Conservation (phyloP, 257 asterid species). For the Cinchona pubescens region DNA sequence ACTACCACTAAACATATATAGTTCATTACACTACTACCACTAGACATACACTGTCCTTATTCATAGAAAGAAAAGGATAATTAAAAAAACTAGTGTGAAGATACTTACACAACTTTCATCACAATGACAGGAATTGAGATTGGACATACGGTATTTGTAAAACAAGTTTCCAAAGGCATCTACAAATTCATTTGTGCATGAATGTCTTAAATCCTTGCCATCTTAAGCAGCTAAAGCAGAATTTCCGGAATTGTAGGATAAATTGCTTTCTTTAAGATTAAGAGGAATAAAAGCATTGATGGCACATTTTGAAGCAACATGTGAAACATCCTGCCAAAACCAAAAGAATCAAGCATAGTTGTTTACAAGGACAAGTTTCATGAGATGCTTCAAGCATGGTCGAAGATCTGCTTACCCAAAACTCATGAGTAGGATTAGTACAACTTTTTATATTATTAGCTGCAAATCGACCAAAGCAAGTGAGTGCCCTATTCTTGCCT, state of each 20-base stretch:
- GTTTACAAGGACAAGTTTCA: constrained; percentile 9
- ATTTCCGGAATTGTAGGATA: constrained; percentile 47
- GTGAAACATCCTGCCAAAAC: constrained; percentile 56
- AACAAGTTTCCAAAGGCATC: constrained; percentile 38
- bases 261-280: constrained; percentile 45
- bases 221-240: constrained; percentile 37
- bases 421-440: constrained; percentile 25
- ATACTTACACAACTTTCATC: constrained; percentile 57
- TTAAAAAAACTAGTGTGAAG: neutral
- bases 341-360: constrained; percentile 14
- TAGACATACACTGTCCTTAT: no score
- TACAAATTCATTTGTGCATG: constrained; percentile 38
- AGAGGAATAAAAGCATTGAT: constrained; percentile 35
- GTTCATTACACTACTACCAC: no score
- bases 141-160: constrained; percentile 25
- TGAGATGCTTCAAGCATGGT: no score
- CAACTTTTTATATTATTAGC: constrained; percentile 37
- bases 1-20: neutral
- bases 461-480: constrained; percentile 40
- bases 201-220: constrained; percentile 27
- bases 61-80: neutral
- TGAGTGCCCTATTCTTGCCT: constrained; percentile 24
- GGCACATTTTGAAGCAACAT: constrained; percentile 54
- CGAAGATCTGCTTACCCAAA: constrained; percentile 53
- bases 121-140: constrained; percentile 33